Evolutionary conservation across 768 basidiomycete genomes (phyloP), one percentile per base, ranked within the genome.

Genomic region (Pleurotus sapidus): DNA sequence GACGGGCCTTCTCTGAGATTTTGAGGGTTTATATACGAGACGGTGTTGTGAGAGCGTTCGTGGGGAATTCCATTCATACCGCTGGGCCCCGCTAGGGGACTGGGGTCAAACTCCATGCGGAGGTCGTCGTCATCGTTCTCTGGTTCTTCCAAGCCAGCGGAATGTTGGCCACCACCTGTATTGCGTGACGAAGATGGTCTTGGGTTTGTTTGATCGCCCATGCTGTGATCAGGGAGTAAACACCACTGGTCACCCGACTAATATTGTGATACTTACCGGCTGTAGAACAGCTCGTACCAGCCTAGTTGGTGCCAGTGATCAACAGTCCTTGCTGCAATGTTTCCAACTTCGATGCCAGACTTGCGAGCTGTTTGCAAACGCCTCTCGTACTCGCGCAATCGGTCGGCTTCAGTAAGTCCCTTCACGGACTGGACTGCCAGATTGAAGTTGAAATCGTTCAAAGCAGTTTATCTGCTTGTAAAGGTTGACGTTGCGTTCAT

Each of bases 401-500:
- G 80, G 59, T 89, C 88, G 3, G 81, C 79, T 63, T 89, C 87
- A 58, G 75, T 72, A 38, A 81, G 70, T 8, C 73, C 61, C 45
- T 68, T 70, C 9, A 84, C 66, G 30, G 73, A 73, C 51, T n/a
- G 70, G 65, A 59, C 63, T 62, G 39, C 69, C 70, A 42, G 69
- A 60, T 61, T 77, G 70, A 39, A 70, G 64, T 55, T 81, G 70
- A 58, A 77, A 87, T 11, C 70, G 72, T 67, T 92, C 88, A 60
- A 89, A 88, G 5, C 83, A 78, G 64, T 87, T 87, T 39, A 92
- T 88, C 68, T 91, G 89, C 70, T 88, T 91, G 79, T 91, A 92
- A 14, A 90, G 72, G 62, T 90, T 91, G 62, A 92, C 89, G 62
- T 91, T 91, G 64, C 89, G 88, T 66, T 92, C 89, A 60, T 89